Percentiles rank a stretch among this genome's conserved stretches.
Conservation (phyloP, 805 yeast genomes). For the Ogataea degrootiae region DNA sequence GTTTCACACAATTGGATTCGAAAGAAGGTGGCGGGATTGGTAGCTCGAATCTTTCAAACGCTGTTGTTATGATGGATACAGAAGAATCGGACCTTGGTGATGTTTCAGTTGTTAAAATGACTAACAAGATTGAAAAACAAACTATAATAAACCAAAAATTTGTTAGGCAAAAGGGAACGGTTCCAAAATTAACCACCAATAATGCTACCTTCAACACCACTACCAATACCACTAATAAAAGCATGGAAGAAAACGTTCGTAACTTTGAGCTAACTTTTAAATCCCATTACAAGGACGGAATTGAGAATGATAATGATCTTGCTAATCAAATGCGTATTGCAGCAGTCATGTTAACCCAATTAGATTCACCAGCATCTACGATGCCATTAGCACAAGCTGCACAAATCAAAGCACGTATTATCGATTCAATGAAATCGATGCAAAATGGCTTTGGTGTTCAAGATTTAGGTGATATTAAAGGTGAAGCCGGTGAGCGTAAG, state of each 20-base stretch:
- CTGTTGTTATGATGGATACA: constrained; percentile 6
- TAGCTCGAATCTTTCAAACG: background rate
- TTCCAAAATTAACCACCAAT: constrained; percentile 4
- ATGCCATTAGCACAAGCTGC: constrained; percentile 56
- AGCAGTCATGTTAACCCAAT: constrained; percentile 86
- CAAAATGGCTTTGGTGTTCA: constrained; percentile 60
- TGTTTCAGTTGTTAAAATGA: constrained; percentile 53
- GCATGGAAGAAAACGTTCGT: constrained; percentile 19
- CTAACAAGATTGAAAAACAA: constrained; percentile 38
- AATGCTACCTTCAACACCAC: background rate
- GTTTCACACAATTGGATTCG: background rate
- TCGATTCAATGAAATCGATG: constrained; percentile 69
- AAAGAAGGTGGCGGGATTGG: background rate
- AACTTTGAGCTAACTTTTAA: constrained; percentile 24
- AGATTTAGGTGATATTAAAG: constrained; percentile 47
- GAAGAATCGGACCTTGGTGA: constrained; percentile 76
- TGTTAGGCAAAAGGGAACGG: constrained; percentile 8
- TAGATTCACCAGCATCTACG: constrained; percentile 56
- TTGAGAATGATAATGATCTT: constrained; percentile 40
- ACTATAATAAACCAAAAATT: constrained; percentile 3
- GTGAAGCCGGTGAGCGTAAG: constrained; percentile 86
- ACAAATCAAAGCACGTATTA: constrained; percentile 63
- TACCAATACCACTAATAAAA: background rate
- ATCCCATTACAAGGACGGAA: constrained; percentile 19
- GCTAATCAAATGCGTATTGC: constrained; percentile 97